Base-by-base conservation (phyloP, 768 basidiomycete genomes). In the Agaricus subrufescens region DNA sequence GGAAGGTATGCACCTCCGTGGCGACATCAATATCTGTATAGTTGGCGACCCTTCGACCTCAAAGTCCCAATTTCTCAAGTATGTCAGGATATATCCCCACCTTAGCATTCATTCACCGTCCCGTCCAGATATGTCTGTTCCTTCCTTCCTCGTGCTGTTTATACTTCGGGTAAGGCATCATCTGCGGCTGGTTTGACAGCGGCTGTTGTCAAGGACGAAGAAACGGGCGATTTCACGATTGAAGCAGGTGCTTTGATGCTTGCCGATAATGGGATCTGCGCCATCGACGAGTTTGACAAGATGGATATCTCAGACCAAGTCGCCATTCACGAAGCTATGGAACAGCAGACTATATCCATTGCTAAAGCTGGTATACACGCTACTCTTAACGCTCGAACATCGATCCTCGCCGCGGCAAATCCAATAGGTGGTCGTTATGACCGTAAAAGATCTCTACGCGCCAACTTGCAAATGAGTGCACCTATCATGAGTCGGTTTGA, bases 241-340 rank as follows among this genome's bases (percentile, higher is more conserved):
- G 97, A 99, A 74, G 97, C 97, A 23, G 97, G 97, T 48, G 97
- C 97, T 3, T 81, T 99, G 61, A 98, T 99, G 97, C 83, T 99
- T 3, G 97, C 97, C 5, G 97, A 99, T 73, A 98, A 98, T 63
- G 97, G 97, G 7, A 98, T 98, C 67, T 99, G 97, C 67, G 95
- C 95, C n/a, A 99, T 99, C 65, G 97, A 99, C 74, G 97, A 98
- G 71, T 99, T 99, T 66, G 97, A 99, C 82, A 99, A 99, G 73
- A 99, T 99, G 97, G 96, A 98, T 69, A 86, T 98, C 51, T 87
- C 91, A 0, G 97, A 98, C 69, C 97, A 98, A 69, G 94, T 98
- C 43, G 97, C 97, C 37, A 98, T 99, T 64, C 97, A 99, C 78
- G 96, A 98, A 79, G 96, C 96, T 7, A 98, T 98, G 96, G 96